Percentiles rank a stretch among this genome's conserved stretches.
These are phyloP conservation scores for Breynia disticha DNA, from an alignment of 441 rosid species.

Conservation along the genomic window DNA sequence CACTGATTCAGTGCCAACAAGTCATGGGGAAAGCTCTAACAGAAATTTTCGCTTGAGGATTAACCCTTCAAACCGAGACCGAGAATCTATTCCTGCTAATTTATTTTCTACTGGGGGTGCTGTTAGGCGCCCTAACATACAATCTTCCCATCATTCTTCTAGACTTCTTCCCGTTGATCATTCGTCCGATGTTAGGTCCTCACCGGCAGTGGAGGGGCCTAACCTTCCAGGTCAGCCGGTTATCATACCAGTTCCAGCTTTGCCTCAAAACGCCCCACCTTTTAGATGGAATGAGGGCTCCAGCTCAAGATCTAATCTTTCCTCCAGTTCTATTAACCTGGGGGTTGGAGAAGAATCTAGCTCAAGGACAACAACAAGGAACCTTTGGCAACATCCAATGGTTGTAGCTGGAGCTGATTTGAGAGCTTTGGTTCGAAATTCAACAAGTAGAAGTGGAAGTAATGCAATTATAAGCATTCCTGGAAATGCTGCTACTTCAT, in stretches of 20 bases:
- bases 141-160: slow-evolving; percentile 31
- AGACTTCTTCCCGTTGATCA: slow-evolving; percentile 37
- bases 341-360: slow-evolving; percentile 37
- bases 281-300: slow-evolving; percentile 53
- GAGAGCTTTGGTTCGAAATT: slow-evolving; percentile 32
- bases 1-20: slow-evolving; percentile 28
- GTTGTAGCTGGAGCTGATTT: slow-evolving; percentile 39
- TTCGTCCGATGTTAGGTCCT: slow-evolving; percentile 34
- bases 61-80: slow-evolving; percentile 49
- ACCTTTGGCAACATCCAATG: slow-evolving; percentile 40
- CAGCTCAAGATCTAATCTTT: slow-evolving; percentile 31
- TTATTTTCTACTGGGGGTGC: slow-evolving; percentile 37
- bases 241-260: slow-evolving; percentile 34
- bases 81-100: slow-evolving; percentile 35
- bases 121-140: slow-evolving; percentile 33
- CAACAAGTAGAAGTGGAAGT: slow-evolving; percentile 22
- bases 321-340: slow-evolving; percentile 30
- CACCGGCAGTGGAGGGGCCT: slow-evolving; percentile 28
- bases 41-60: slow-evolving; percentile 52
- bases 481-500: slow-evolving; percentile 48
- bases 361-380: slow-evolving; percentile 31
- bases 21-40: slow-evolving; percentile 33
- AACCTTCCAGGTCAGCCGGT: slow-evolving; percentile 34
- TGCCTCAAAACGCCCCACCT: slow-evolving; percentile 43
- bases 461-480: slow-evolving; percentile 24